Evolutionary conservation across 371 early-diverging fungal species (phyloP), one percentile per base, ranked within the genome.

Genomic region (Fennellomyces sp.): DNA sequence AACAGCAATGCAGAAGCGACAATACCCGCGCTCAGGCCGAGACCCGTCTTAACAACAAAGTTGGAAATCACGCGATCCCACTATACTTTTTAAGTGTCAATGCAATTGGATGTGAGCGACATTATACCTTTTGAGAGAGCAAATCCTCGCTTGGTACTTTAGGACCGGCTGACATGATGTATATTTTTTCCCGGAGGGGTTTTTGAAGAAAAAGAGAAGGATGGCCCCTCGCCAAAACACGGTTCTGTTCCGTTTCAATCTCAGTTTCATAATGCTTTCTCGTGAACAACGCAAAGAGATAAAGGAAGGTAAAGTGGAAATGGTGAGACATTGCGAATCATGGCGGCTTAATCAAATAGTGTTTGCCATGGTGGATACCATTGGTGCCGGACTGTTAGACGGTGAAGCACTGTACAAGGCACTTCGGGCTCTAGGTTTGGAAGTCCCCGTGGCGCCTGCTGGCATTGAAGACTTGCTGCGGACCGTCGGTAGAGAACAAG

Each of bases 51-150:
- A 52, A 94, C 87, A 50, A 91, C 75, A 60, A 91, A 84, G 85
- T 96, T 93, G 58, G 94, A 88, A 51, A 94, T 78, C 57, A 92
- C 90, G 61, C 85, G 88, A 82, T 96, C 96, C 88, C 93, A 92
- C 94, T 95, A 72, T 61, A 41, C 31, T 26, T 48, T 26, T 10
- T 19, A 41, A 4, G n/a, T n/a, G n/a, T n/a, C n/a, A n/a, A n/a
- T n/a, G n/a, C n/a, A n/a, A n/a, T n/a, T n/a, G n/a, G n/a, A n/a
- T n/a, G n/a, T n/a, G n/a, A n/a, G n/a, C n/a, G n/a, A n/a, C 17
- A 36, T 7, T 52, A 23, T 68, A 69, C 76, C 66, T 75, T 75
- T 13, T 69, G 64, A 35, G 69, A 66, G 23, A 75, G 66, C 35
- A 75, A 56, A 29, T 69, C 64, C 48, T 75, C 76, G 49, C 71